Percentiles rank a stretch among this genome's conserved stretches.
These are phyloP conservation scores for Besnoitia besnoiti DNA, from an alignment of 169 alveolate species.

Conservation along the genomic window DNA sequence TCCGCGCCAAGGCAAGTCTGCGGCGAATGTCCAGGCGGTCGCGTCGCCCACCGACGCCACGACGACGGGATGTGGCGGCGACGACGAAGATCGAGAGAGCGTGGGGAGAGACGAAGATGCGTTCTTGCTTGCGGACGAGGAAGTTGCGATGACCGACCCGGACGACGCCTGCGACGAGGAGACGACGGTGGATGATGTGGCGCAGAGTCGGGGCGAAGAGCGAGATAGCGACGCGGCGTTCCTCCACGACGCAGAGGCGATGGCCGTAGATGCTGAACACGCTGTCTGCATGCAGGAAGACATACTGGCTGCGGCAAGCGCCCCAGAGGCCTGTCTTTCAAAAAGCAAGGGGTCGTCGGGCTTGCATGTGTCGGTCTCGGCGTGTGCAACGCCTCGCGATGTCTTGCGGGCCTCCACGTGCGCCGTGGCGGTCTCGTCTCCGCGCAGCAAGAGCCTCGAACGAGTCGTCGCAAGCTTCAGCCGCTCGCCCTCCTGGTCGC, in stretches of 20 bases:
- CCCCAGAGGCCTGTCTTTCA: neutral
- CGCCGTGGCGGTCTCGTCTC: neutral
- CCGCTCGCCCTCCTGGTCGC: neutral
- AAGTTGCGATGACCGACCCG: neutral
- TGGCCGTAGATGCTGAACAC: neutral
- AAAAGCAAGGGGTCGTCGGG: too few species aligned
- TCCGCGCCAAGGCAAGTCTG: too few species aligned
- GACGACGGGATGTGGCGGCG: neutral
- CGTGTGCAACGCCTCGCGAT: too few species aligned
- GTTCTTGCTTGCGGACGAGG: neutral
- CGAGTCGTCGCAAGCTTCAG: neutral
- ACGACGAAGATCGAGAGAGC: neutral
- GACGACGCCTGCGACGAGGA: neutral
- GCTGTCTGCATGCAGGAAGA: neutral
- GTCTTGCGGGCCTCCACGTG: neutral
- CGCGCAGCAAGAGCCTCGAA: neutral
- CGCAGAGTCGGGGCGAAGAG: neutral
- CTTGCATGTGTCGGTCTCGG: neutral
- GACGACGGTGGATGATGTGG: neutral
- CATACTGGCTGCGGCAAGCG: neutral
- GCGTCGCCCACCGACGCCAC: too few species aligned
- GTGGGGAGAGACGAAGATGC: too few species aligned
- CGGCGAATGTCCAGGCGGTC: neutral
- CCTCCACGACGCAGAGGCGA: neutral
- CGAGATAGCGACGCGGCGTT: neutral